phyloP scores from a whole-genome alignment of 306 rosid species.

The Amphicarpaea edgeworthii region DNA sequence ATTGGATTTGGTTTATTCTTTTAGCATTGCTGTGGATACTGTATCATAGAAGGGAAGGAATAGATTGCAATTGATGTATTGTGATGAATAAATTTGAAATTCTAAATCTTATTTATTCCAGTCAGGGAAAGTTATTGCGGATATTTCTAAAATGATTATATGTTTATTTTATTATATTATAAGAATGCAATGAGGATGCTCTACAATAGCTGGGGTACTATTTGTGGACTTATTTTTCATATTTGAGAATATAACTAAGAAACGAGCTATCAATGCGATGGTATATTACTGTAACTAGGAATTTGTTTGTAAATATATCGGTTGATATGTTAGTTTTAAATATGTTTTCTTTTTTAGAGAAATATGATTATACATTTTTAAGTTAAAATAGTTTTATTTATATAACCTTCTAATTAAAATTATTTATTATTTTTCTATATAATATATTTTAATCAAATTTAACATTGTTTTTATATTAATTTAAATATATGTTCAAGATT shows the following conservation, averaged over 20 bases:
- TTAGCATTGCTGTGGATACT: slow-evolving; percentile 43
- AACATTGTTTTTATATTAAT: too few species aligned
- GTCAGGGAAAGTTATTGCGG: background rate
- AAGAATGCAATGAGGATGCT: background rate
- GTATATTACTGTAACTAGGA: slow-evolving; percentile 41
- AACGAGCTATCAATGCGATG: too few species aligned
- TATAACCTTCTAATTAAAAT: too few species aligned
- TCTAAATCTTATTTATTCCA: background rate
- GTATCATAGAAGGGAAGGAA: slow-evolving; percentile 41
- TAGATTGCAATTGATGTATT: slow-evolving; percentile 30
- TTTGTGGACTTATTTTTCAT: background rate
- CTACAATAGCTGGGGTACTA: background rate
- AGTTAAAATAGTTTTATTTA: too few species aligned
- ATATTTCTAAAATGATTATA: background rate
- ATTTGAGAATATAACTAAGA: background rate
- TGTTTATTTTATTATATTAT: background rate
- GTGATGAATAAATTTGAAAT: slow-evolving; percentile 27
- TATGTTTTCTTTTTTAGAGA: too few species aligned
- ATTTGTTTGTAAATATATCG: too few species aligned
- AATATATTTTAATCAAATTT: too few species aligned
- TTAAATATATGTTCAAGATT: too few species aligned
- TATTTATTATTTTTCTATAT: too few species aligned
- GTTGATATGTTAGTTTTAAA: too few species aligned
- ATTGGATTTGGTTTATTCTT: slow-evolving; percentile 48
- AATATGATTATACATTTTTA: too few species aligned